Base-by-base conservation (phyloP, 257 asterid genomes). In the Scutellaria barbata region DNA sequence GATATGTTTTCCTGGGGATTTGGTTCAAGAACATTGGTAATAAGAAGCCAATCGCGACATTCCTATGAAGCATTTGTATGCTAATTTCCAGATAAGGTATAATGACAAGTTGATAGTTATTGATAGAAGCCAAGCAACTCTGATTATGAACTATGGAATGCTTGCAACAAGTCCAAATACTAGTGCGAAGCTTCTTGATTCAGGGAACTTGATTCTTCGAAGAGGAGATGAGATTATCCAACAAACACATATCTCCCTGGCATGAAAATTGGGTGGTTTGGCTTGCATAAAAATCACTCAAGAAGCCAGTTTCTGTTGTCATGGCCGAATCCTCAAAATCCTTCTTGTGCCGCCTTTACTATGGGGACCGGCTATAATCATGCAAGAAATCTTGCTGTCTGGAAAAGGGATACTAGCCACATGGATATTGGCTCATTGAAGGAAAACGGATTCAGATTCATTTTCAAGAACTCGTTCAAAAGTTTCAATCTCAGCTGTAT, bases 1-100 rank as follows among this genome's bases (percentile, higher is more conserved):
- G 65, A 2, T 2, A 56, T 14, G 74, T 55, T 16, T 69, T 18
- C 25, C 3, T 40, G 37, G 74, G 74, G 5, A 69, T 69, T n/a
- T 55, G 74, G 73, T n/a, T n/a, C n/a, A n/a, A n/a, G n/a, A n/a
- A n/a, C n/a, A n/a, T n/a, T 55, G 74, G 73, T 68, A 40, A 12
- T 68, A 64, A 64, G 64, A 53, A 10, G 73, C 73, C 64, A 68
- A 67, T 8, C 73, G 64, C 20, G 73, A 68, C 63, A 41, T 16
- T 5, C 73, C 64, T 3, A 35, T 53, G 14, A 64, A 68, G 64
- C 73, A 68, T 33, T 39, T 35, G 13, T 66, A 66, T 8, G 51
- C 72, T 9, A 8, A 17, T 35, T 51, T 66, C 5, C 37, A 16
- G 54, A 68, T 68, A 42, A 54, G 64, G 54, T 11, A 40, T 7